Base-by-base conservation (phyloP, 1,139 yeast species). In the Hyphopichia wangnamkhiaoensis region DNA sequence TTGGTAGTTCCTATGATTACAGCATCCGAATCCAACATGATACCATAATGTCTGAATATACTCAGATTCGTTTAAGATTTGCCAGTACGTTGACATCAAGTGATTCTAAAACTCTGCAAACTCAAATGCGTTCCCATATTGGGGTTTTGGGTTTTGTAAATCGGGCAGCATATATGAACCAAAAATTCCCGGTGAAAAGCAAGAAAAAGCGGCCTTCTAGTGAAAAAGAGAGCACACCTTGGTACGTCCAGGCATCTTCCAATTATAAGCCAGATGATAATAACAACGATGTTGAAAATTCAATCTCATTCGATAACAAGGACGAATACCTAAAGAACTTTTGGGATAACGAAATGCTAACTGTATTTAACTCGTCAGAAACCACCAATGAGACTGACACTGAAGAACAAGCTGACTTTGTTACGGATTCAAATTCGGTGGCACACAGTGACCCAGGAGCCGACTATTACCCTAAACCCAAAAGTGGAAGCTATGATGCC, bases 1-100 rank as follows among this genome's bases (percentile, higher is more conserved):
- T 29, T 21, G 37, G 33, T 19, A 31, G 24, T 19, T 43, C 53
- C 8, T 41, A 34, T 20, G 52, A 53, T 31, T 54, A 62, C 40
- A 50, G 56, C 24, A 54, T 60, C 37, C 65, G 58, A 37, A 67
- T 68, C 27, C 74, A 68, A 41, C 61, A 69, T 42, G 76, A 71
- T 43, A 61, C 68, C 2, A 53, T 71, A 3, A 46, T 54, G 34
- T 59, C 68, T 3, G 72, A 71, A 38, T 71, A 68, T 50, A 68
- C 63, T 9, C 58, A 63, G 12, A 61, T 71, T n/a, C 47, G 76
- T 28, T 52, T 69, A 16, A 46, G 76, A 31, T 71, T 68, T 38
- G 53, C 68, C 3, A 55, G 58, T 13, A 43, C 46, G 9, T 40
- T 49, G 27, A 29, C 39, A 9, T 31, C 46, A 3, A 37, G 36